phyloP scores from a whole-genome alignment of 306 rosid species.

The Glycine soja region DNA sequence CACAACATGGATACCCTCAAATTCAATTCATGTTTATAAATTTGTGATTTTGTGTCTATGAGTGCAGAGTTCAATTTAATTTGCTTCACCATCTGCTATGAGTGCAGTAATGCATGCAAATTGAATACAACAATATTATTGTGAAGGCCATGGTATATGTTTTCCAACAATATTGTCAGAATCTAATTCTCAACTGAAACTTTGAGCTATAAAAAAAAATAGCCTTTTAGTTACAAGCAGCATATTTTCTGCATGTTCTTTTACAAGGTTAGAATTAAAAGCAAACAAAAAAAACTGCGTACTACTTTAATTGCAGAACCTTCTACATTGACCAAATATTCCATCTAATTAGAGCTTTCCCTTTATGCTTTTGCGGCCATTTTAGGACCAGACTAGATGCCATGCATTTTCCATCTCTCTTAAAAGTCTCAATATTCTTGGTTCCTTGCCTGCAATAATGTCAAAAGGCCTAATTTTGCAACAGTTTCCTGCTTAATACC shows the following conservation, averaged over 20 bases:
- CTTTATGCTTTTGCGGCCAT: constrained; percentile 50
- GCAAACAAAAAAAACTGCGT: not conserved
- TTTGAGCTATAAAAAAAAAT: not conserved
- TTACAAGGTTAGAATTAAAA: constrained; percentile 15
- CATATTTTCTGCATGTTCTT: constrained; percentile 11
- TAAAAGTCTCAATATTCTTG: constrained; percentile 50
- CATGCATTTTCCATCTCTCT: constrained; percentile 34
- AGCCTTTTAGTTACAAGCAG: not conserved
- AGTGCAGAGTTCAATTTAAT: not conserved
- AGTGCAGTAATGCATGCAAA: not conserved
- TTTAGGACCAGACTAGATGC: constrained; percentile 52
- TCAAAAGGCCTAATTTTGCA: no score
- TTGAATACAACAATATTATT: not conserved
- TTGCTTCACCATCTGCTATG: not conserved
- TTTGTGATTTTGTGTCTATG: no score
- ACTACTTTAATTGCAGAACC: constrained; percentile 15
- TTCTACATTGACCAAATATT: constrained; percentile 41
- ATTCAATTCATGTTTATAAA: no score
- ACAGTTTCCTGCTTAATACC: not conserved
- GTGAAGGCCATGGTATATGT: constrained; percentile 12
- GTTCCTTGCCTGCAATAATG: not conserved
- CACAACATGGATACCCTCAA: not conserved
- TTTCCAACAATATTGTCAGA: not conserved
- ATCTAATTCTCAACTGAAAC: not conserved
- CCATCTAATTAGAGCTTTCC: constrained; percentile 30